Evolutionary conservation across 2,329 filamentous ascomycete genomes (phyloP), one percentile per base, ranked within the genome.

Genomic region (Colletotrichum costaricense): DNA sequence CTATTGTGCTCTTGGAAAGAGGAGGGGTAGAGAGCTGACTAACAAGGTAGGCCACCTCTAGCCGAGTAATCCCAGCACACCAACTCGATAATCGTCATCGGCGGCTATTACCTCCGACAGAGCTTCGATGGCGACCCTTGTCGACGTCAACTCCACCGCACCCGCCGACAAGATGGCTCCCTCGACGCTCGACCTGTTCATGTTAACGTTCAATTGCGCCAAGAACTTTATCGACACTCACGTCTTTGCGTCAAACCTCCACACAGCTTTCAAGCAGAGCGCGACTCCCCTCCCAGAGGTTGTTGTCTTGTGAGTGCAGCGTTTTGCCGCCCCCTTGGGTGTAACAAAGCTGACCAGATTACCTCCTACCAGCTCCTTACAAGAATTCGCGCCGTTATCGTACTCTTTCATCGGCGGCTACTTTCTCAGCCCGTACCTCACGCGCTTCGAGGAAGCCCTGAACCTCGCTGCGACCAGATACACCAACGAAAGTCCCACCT

Each of bases 181-280:
- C 63, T 86, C 87, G 55, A 84, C 87, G 74, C 86, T 97, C 68
- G 91, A 92, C 78, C 84, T 95, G 69, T 93, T 97, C 78, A 88
- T 97, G 75, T 83, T 98, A 67, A 97, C 95, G 12, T 98, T 97
- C 86, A 98, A 98, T 81, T 97, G 94, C 79, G 96, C 89, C 38
- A 93, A 94, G 77, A 88, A 88, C 67, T 83, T 91, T 9, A 90
- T 98, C 78, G 88, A 95, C 77, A 86, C 91, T 26, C 86, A 91
- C 49, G 86, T 90, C 64, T 95, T 98, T 78, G 92, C 93, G 16
- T 84, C 89, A 12, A 92, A 95, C 78, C 85, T 98, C 76, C 90
- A 93, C 79, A 81, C 82, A 75, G 86, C 87, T 26, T 88, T 97
- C 69, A 82, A 81, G 73, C 81, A 87, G 73, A 86, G 87, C 81